Evolutionary conservation across 495 filamentous ascomycete species (phyloP).

Genomic region (Aspergillus panamensis): DNA sequence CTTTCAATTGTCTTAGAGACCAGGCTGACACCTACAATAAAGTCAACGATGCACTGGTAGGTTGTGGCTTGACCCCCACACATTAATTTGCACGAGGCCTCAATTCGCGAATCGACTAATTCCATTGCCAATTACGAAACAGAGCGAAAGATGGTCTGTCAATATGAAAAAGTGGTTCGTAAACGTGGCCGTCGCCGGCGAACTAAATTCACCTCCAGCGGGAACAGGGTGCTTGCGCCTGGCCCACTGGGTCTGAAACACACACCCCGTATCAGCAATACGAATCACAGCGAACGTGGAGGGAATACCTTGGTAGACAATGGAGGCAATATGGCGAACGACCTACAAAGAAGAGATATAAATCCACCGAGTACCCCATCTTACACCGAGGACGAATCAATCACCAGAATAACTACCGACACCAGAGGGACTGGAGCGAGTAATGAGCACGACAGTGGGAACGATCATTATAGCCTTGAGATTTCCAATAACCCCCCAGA

Average conservation of each 20-base stretch:
- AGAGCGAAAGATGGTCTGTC: conserved; percentile 6
- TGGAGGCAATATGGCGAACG: not conserved
- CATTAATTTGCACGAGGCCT: not conserved
- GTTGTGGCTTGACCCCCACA: conserved; percentile 10
- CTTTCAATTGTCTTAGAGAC: not conserved
- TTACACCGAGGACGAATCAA: conserved; percentile 13
- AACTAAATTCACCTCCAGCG: conserved; percentile 3
- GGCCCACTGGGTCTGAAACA: conserved; percentile 1
- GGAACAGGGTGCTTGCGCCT: conserved; percentile 8
- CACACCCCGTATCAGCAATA: not conserved
- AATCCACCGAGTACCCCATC: conserved; percentile 10
- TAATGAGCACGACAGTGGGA: not conserved
- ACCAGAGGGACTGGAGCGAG: not conserved
- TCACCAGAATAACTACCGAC: not conserved
- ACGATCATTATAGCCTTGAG: not conserved
- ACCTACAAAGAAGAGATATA: not conserved
- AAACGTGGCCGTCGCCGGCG: conserved; percentile 13
- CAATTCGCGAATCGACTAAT: not conserved
- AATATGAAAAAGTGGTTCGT: conserved; percentile 11
- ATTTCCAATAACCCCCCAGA: not conserved
- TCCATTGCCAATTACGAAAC: not conserved
- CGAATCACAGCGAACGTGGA: not conserved
- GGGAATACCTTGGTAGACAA: not conserved
- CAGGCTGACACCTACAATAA: not conserved
- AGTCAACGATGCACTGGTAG: conserved; percentile 10